Evolutionary conservation across 352 stramenopile genomes (phyloP), one percentile per base, ranked within the genome.

Genomic region (Phytopythium oedochilum): DNA sequence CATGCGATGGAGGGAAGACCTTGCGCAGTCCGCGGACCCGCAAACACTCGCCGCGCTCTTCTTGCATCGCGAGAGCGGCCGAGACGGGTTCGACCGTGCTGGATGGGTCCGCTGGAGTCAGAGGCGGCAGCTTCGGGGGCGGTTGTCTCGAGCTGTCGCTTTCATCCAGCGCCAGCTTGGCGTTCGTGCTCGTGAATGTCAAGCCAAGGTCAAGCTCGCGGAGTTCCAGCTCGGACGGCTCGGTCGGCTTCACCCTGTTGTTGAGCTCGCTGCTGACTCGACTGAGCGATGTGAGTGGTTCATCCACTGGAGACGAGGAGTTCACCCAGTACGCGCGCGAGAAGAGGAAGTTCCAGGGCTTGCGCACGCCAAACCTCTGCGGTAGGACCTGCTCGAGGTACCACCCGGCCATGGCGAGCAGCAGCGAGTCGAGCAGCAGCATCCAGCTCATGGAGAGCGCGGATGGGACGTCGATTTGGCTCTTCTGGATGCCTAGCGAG

Each of bases 351-450:
- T 97, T 86, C 82, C 89, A 98, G 0, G 88, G 91, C 49, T 91
- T 83, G 9, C 62, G 61, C 15, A 94, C 78, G 9, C 93, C 95
- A 55, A 88, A 98, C 57, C 97, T 74, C 43, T 89, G 85, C 2
- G 95, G 95, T 10, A 98, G 53, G 1, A 98, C 88, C 53, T 96
- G 77, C 53, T 97, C 91, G 11, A 98, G 69, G 67, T 98, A 98
- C 75, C 80, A 96, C 4, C 83, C 92, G 1, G 98, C 47, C 0
- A 75, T 25, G 17, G 86, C 68, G 23, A 97, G 89, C 5, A 98
- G 23, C 11, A 96, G 25, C 0, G 83, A 67, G 60, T 98, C 95
- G 0, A 96, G 44, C 18, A 89, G 39, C 8, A 92, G 53, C 35
- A 92, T 79, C 23, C 73, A 62, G 53, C 64, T 80, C 78, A 92